Evolutionary conservation across 2,329 filamentous ascomycete species (phyloP).

Genomic region (Calonectria montana): DNA sequence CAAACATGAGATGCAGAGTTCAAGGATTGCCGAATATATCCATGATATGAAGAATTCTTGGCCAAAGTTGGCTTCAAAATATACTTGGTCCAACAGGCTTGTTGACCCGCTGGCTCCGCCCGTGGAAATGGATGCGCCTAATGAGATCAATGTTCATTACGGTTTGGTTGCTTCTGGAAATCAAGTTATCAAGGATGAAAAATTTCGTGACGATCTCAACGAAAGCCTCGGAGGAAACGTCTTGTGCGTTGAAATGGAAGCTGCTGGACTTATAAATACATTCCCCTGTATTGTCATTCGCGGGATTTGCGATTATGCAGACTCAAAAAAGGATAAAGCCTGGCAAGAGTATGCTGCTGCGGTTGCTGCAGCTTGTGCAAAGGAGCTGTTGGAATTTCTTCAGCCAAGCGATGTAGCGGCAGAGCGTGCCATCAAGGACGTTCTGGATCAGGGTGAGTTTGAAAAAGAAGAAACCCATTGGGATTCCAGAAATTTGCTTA

Average conservation of each 20-base stretch:
- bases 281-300: slow-evolving; percentile 48
- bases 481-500: not conserved
- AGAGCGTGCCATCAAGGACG: not conserved
- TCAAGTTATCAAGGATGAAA: slow-evolving; percentile 35
- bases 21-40: not conserved
- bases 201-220: slow-evolving; percentile 12
- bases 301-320: slow-evolving; percentile 51
- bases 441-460: not conserved
- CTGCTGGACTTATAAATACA: slow-evolving; percentile 44
- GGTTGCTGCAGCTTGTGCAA: slow-evolving; percentile 45
- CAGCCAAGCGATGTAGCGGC: not conserved
- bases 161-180: slow-evolving; percentile 30
- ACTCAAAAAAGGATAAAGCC: slow-evolving; percentile 45
- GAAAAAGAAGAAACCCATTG: too few relatives aligned
- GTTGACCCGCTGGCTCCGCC: not conserved
- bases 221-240: not conserved
- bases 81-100: not conserved
- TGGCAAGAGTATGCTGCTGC: slow-evolving; percentile 47
- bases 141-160: slow-evolving; percentile 31
- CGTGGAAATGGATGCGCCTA: not conserved
- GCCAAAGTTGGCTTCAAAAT: not conserved
- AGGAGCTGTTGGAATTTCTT: slow-evolving; percentile 36
- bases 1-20: not conserved
- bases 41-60: not conserved
- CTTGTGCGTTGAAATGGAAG: slow-evolving; percentile 43